Evolutionary conservation across 2,329 filamentous ascomycete species (phyloP), one percentile per base, ranked within the genome.

Genomic region (Aureobasidium pullulans): DNA sequence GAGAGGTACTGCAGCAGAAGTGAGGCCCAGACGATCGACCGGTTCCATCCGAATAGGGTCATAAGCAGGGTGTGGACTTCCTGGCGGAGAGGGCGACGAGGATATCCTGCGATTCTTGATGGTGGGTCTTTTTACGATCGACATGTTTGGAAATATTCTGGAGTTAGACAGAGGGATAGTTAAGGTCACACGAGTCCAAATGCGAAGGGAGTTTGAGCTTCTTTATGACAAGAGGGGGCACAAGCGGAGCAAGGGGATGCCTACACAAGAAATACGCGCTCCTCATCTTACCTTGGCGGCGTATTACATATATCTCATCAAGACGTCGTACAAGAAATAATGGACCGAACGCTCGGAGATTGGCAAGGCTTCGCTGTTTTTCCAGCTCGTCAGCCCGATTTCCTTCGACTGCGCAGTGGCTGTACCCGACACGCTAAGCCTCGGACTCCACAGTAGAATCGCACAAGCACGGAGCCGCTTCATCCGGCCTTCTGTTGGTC

Each of bases 281-380:
- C 28, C 50, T 54, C 50, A 54, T 54, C 50, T 43, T 54, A 34
- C 50, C 50, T 54, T 54, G 50, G 50, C 50, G 39, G 29, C 50
- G 37, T 31, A 54, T 54, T 43, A 54, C 50, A 54, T 54, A 42
- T 54, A 43, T 15, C 37, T 54, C 29, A 16, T 15, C 50, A 42
- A 44, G 6, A 23, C 8, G 16, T 54, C 48, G 48, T 52, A 40
- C 36, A 39, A 54, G n/a, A 34, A 42, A 7, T 15, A 42, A 16
- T 42, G 29, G 39, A 40, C 50, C 50, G 50, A 54, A 23, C 37
- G 50, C 50, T 54, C 39, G 50, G 50, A 54, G 39, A 54, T 54
- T 54, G 50, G 50, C 39, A 54, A 31, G 50, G 50, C 39, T 42
- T 43, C 28, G 37, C 23, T 23, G 34, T 32, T 37, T n/a, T 52